Conservation (phyloP, 805 yeast species). For the Diddensiella santjacobensis region DNA sequence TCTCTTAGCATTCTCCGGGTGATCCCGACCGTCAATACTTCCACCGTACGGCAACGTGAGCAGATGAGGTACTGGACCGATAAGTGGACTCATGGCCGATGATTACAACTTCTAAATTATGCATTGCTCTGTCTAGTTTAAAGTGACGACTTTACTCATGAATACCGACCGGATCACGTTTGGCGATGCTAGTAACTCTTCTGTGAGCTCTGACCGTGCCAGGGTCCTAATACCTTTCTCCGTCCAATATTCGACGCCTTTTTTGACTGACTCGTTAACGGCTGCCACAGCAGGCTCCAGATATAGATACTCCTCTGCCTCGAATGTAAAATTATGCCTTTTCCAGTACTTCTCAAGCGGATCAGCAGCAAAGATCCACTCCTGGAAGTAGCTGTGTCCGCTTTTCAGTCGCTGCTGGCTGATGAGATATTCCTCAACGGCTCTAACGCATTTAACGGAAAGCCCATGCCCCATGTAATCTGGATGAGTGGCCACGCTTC, state of each 20-base stretch:
- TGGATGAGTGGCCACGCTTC: not conserved
- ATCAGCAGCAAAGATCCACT: not conserved
- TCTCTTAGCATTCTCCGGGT: slow-evolving; percentile 48
- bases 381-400: not conserved
- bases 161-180: not conserved
- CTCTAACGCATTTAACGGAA: not conserved
- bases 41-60: slow-evolving; percentile 1
- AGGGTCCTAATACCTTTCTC: not conserved
- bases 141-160: not conserved
- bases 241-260: not conserved
- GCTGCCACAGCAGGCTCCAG: not conserved
- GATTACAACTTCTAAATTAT: too few species aligned
- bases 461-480: not conserved
- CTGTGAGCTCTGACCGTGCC: not conserved
- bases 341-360: not conserved
- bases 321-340: not conserved
- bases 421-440: not conserved
- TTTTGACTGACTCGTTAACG: not conserved
- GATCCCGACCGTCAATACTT: slow-evolving; percentile 71
- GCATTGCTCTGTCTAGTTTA: not conserved
- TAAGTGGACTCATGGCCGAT: slow-evolving; percentile 7
- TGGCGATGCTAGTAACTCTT: not conserved
- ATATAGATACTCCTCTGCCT: not conserved
- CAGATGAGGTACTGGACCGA: slow-evolving; percentile 11
- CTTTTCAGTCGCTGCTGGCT: not conserved